Percentiles rank a stretch among this genome's conserved stretches.
Conservation (phyloP, 352 stramenopile genomes). For the Pseudoperonospora humuli region DNA sequence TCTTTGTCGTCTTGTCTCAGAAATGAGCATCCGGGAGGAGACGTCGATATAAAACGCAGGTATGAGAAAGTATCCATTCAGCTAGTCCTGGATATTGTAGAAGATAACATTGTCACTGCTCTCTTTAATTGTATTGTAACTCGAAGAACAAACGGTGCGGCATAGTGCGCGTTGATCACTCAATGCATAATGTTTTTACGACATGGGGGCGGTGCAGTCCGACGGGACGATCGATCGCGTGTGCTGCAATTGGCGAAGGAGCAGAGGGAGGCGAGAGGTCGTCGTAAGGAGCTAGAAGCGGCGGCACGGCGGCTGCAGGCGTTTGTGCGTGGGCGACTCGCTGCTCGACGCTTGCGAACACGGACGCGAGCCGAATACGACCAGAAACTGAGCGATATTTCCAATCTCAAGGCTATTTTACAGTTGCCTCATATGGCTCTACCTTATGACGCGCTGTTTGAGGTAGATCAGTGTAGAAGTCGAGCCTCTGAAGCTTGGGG, state of each 20-base stretch:
- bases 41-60: too few species aligned
- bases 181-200: too few species aligned
- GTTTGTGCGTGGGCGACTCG: constrained; percentile 35
- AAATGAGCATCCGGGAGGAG: too few species aligned
- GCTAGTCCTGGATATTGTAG: too few species aligned
- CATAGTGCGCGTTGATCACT: too few species aligned
- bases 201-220: constrained; percentile 10
- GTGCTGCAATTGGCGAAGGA: constrained; percentile 48
- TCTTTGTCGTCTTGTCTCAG: too few species aligned
- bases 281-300: constrained; percentile 30
- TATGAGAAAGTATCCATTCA: too few species aligned
- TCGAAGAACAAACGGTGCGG: too few species aligned
- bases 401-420: constrained; percentile 42
- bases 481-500: neutral
- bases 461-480: constrained; percentile 15
- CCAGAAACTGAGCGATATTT: constrained; percentile 50
- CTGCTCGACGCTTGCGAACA: constrained; percentile 7
- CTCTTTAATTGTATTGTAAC: too few species aligned
- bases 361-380: constrained; percentile 30
- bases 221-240: constrained; percentile 31
- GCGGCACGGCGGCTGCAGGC: constrained; percentile 31
- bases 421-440: constrained; percentile 42
- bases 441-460: constrained; percentile 40
- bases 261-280: constrained; percentile 34
- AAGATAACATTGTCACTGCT: too few species aligned